These are phyloP conservation scores for Penicillium sp. DNA, from an alignment of 2,329 filamentous ascomycete species.

Conservation along the genomic window DNA sequence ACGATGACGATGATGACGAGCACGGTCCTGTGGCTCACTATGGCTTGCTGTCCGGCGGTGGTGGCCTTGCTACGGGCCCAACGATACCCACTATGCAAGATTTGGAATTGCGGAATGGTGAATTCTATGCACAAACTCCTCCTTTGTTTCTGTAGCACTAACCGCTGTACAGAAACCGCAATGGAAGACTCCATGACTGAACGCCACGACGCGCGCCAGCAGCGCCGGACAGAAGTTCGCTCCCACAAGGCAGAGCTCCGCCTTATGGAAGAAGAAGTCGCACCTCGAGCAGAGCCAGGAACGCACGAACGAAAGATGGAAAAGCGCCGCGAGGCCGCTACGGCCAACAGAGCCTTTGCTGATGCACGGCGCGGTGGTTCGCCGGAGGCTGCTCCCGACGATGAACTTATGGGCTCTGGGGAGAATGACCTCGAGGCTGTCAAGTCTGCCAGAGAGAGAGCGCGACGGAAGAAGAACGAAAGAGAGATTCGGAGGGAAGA, in stretches of 20 bases:
- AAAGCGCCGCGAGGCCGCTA: slow-evolving; percentile 76
- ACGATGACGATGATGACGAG: slow-evolving; percentile 58
- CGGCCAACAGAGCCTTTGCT: slow-evolving; percentile 73
- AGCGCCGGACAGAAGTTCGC: slow-evolving; percentile 58
- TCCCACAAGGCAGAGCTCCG: slow-evolving; percentile 41
- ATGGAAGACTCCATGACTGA: slow-evolving; percentile 36
- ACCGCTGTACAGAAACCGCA: slow-evolving; percentile 31
- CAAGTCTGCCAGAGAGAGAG: slow-evolving; percentile 68
- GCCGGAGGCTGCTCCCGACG: slow-evolving; percentile 71
- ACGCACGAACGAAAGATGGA: slow-evolving; percentile 84
- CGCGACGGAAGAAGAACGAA: slow-evolving; percentile 79
- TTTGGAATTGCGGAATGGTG: slow-evolving; percentile 62
- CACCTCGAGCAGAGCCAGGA: slow-evolving; percentile 80
- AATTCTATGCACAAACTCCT: not conserved
- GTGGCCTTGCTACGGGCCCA: slow-evolving; percentile 52
- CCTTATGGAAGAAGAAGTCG: slow-evolving; percentile 69
- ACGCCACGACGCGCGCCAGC: slow-evolving; percentile 36
- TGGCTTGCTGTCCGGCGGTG: not conserved
- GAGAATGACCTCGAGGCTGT: slow-evolving; percentile 65
- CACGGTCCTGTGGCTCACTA: slow-evolving; percentile 61
- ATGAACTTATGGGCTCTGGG: slow-evolving; percentile 73
- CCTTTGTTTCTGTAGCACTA: not conserved
- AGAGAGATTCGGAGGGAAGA: slow-evolving; percentile 83
- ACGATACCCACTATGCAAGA: slow-evolving; percentile 75
- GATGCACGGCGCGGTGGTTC: slow-evolving; percentile 63